Base-by-base conservation (phyloP, 2,329 filamentous ascomycete genomes). In the Thielaviopsis punctulata region DNA sequence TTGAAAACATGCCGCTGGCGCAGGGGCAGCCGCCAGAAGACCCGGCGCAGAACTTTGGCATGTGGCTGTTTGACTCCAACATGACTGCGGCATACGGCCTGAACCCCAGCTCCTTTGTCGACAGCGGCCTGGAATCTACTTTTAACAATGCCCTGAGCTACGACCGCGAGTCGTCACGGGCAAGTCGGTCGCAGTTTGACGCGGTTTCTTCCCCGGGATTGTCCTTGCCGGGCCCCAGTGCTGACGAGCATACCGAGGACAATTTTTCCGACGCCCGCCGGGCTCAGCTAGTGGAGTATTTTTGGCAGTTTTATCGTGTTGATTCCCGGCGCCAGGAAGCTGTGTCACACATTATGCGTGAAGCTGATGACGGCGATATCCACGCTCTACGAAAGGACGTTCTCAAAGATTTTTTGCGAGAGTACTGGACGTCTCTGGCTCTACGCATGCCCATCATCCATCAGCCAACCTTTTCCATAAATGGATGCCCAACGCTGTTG, bases 361-460 rank as follows among this genome's bases (percentile, higher is more conserved):
- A 70, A 25, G 63, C 62, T 27, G 64, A 62, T 12, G 50, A 52
- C 19, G 68, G 66, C n/a, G 70, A 73, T 56, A 52, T 69, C 5
- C 68, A 70, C 0, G 65, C 63, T 1, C 68, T 94, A 56, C 86
- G 79, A 62, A 65, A 88, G 48, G 79, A 84, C 48, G 89, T 90
- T 78, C 82, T 94, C 74, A 81, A 86, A 60, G 83, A 83, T 13
- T 94, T 89, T 60, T 76, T 90, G 56, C 76, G 79, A n/a, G 86
- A 86, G 45, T 95, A 86, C 65, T 95, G 88, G 88, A 77, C 83
- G 49, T 79, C 86, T 60, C 85, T 93, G 52, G 87, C 90, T 56
- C 81, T 85, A 7, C 86, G 93, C 57, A 69, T 95, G 51, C 89
- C 89, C 9, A 89, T 95, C 54, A 72, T 95, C 39, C 88, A 95